Evolutionary conservation across 177 flowering plant genomes (phyloP), one percentile per base, ranked within the genome.

Genomic region (Viscum album): DNA sequence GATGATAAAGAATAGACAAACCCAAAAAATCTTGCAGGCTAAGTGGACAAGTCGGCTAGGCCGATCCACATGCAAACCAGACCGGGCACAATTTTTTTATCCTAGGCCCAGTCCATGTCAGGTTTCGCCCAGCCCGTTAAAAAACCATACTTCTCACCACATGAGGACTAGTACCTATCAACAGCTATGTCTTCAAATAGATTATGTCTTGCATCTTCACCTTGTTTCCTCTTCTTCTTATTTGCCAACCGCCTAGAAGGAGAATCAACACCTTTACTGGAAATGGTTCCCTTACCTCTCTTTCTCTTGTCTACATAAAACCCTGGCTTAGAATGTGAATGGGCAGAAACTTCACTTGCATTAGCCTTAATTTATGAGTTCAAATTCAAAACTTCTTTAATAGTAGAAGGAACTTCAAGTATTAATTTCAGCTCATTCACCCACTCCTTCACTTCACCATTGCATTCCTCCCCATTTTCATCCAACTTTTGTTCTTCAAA

Each of bases 141-240:
- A n/a, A n/a, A n/a, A n/a, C n/a, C n/a, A n/a, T n/a, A n/a, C n/a
- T n/a, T n/a, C n/a, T n/a, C n/a, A n/a, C n/a, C n/a, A n/a, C n/a
- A n/a, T n/a, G n/a, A 65, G 34, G 35, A 34, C 17, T 36, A 39
- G 66, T 84, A 85, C 88, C 83, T 30, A 59, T 64, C 59, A 33
- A 74, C 69, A 30, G 61, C 67, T 26, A 34, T 62, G n/a, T 73
- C 77, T 35, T 74, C 81, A 1, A 66, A 43, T 34, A 64, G 37
- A 52, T 52, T 68, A 71, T 29, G 63, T n/a, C 68, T 10, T 1
- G 32, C 70, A 50, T 76, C 79, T 26, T 69, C 62, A 31, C 64
- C 69, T 69, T 80, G 83, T 78, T 72, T 84, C 75, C 81, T 81
- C 69, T 78, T 88, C 79, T 85, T 87, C 36, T 70, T 73, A 58